Evolutionary conservation across 192 early-diverging fungal species (phyloP), one percentile per base, ranked within the genome.

Genomic region (Geranomyces variabilis): DNA sequence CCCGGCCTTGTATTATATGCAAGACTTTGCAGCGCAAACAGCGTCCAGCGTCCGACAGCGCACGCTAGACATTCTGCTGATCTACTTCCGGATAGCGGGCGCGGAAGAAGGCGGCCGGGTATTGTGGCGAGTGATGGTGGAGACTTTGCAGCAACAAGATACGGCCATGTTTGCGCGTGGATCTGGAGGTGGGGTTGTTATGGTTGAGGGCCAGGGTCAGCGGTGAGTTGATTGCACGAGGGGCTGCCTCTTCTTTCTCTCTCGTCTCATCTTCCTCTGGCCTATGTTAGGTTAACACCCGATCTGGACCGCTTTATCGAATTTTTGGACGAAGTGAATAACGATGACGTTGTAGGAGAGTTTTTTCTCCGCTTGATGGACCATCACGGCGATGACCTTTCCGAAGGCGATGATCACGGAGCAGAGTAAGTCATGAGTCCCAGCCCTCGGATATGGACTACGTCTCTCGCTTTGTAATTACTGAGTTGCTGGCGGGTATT

Each of bases 281-380:
- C n/a, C n/a, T 13, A 21, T 33, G n/a, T n/a, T n/a, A n/a, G n/a
- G n/a, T 82, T 33, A 19, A 70, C 75, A 14, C 66, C 91, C n/a
- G 84, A 91, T 21, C 78, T 87, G 0, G 82, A 87, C 56, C 71
- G 78, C 5, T 87, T 94, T 60, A 59, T 93, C 15, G 83, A 89
- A 14, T 86, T 96, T 56, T 69, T 94, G 41, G 71, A 77, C 28
- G 72, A 74, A 0, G 63, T 88, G 0, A 81, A 88, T 36, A 81
- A 88, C 57, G 77, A 83, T 0, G 80, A 81, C 22, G 67, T 94
- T 0, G 66, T 83, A 0, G 91, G 91, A 28, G 90, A 88, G 48
- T 77, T 95, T 21, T 95, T 93, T 71, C 81, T 95, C 65, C 83
- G 83, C 58, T 71, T 95, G 31, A 67, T 94, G 53, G 90, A 90